Conservation (phyloP, 345 rosid genomes). For the Draba incana region DNA sequence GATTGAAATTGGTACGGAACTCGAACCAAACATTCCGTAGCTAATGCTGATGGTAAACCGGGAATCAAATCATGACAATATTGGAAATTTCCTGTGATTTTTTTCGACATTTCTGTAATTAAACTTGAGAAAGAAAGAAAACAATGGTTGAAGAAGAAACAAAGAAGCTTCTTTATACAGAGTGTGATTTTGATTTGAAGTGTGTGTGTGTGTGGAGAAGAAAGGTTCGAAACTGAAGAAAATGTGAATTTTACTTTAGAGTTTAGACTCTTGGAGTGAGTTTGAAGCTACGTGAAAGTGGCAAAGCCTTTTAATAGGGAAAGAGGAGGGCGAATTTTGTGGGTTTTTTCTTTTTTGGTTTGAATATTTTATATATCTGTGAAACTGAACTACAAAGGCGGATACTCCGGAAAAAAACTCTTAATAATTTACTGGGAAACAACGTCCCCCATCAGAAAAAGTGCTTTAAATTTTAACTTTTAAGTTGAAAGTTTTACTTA, state of each 20-base stretch:
- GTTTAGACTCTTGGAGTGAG: conserved; percentile 13
- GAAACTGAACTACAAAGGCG: too few relatives aligned
- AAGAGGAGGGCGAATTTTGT: not conserved
- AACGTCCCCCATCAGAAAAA: too few relatives aligned
- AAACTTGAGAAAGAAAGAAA: too few relatives aligned
- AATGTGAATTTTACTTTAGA: not conserved
- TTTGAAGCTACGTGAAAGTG: conserved; percentile 2
- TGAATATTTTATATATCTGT: too few relatives aligned
- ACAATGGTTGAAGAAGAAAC: not conserved
- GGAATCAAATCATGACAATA: conserved; percentile 45
- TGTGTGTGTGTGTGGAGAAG: not conserved
- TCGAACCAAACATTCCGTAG: conserved; percentile 53
- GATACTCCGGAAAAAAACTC: too few relatives aligned
- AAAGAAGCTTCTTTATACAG: not conserved
- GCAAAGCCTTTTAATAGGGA: conserved; percentile 25
- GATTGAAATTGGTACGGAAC: conserved; percentile 55
- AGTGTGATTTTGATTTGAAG: not conserved
- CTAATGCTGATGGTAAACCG: conserved; percentile 56
- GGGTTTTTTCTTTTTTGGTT: too few relatives aligned
- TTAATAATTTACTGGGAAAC: too few relatives aligned
- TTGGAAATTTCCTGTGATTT: not conserved
- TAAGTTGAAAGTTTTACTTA: too few relatives aligned
- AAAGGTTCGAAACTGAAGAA: not conserved
- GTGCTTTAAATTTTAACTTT: too few relatives aligned
- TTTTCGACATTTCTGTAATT: not conserved